These are phyloP conservation scores for Suillus lakei DNA, from an alignment of 768 basidiomycete species.

Conservation along the genomic window DNA sequence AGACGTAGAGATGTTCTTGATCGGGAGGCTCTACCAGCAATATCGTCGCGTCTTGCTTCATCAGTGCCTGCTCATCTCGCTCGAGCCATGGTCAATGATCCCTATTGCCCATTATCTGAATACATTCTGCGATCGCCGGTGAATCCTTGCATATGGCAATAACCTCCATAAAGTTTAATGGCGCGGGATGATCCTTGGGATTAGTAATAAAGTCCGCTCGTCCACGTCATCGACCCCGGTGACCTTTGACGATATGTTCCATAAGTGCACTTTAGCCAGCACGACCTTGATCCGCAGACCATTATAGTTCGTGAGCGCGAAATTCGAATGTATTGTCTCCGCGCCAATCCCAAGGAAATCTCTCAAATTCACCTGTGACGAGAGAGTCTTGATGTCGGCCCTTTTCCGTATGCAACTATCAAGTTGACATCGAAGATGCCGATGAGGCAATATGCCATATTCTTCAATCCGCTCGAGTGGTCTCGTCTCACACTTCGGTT, in stretches of 20 bases:
- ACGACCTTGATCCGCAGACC: slow-evolving; percentile 11
- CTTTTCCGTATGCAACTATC: not conserved
- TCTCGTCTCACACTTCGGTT: not conserved
- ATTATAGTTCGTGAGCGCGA: slow-evolving; percentile 8
- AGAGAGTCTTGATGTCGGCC: not conserved
- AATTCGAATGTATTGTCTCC: slow-evolving; percentile 12
- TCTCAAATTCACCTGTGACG: not conserved
- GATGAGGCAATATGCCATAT: too few relatives aligned
- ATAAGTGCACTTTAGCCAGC: not conserved
- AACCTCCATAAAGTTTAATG: not conserved
- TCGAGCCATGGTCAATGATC: not conserved
- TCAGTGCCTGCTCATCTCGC: not conserved
- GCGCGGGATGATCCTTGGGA: not conserved
- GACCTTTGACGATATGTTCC: not conserved
- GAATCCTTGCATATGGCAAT: not conserved
- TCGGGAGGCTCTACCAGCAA: too few relatives aligned
- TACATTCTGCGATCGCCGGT: not conserved
- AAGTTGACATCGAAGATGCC: too few relatives aligned
- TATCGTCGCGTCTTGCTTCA: too few relatives aligned
- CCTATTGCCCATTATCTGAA: not conserved
- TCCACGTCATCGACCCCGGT: not conserved
- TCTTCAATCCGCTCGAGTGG: not conserved
- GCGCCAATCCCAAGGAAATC: not conserved
- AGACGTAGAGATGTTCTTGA: not conserved
- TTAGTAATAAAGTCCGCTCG: not conserved